phyloP scores from a whole-genome alignment of 2,329 filamentous ascomycete genomes.

The Fusarium brevicatenulatum region DNA sequence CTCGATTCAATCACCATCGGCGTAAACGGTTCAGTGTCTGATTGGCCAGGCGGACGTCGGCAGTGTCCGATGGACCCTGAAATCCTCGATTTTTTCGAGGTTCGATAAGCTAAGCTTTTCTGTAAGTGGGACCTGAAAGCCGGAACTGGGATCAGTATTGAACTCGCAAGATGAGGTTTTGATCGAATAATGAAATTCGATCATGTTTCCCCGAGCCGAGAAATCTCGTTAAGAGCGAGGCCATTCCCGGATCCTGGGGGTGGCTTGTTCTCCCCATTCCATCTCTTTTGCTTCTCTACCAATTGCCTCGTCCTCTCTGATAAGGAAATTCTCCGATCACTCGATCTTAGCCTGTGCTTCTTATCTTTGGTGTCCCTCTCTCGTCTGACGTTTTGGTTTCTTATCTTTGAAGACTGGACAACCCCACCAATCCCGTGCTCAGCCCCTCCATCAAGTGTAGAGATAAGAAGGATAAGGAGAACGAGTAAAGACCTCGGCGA shows the following conservation, averaged over 20 bases:
- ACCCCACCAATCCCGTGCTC: slow-evolving; percentile 39
- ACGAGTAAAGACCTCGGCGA: background rate
- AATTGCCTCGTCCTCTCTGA: background rate
- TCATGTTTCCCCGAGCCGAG: slow-evolving; percentile 6
- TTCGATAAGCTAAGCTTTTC: slow-evolving; percentile 24
- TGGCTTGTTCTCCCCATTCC: slow-evolving; percentile 4
- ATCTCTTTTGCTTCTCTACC: background rate
- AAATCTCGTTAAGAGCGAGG: slow-evolving; percentile 25
- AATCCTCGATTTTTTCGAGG: background rate
- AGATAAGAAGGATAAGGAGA: slow-evolving; percentile 40
- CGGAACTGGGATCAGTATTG: background rate
- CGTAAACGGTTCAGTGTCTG: slow-evolving; percentile 16
- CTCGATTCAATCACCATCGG: slow-evolving; percentile 56
- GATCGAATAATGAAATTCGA: slow-evolving; percentile 29
- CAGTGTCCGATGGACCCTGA: slow-evolving; percentile 41
- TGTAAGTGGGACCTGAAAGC: slow-evolving; percentile 19
- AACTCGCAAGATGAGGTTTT: background rate
- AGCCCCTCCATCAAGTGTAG: slow-evolving; percentile 15
- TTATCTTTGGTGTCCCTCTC: slow-evolving; percentile 14
- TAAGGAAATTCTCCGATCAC: slow-evolving; percentile 22
- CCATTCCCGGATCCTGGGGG: slow-evolving; percentile 21
- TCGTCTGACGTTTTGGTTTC: slow-evolving; percentile 19
- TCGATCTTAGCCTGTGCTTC: background rate
- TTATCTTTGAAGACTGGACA: slow-evolving; percentile 35
- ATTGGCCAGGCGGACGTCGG: slow-evolving; percentile 42